phyloP scores from a whole-genome alignment of 768 basidiomycete species.

The Nidula microcarpa region DNA sequence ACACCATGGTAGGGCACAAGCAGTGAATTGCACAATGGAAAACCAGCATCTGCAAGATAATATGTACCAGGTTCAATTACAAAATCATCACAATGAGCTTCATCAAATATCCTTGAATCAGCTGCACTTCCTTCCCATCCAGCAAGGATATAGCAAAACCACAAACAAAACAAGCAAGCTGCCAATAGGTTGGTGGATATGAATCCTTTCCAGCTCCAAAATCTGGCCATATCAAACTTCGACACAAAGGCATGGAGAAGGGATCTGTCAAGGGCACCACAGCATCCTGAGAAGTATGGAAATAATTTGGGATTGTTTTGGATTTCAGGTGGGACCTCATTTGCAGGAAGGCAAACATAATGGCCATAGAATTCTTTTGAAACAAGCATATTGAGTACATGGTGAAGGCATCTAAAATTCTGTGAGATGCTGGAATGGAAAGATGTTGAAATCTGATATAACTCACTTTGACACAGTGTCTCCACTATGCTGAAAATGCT shows the following conservation, averaged over 20 bases:
- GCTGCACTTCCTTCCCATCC: constrained; percentile 32
- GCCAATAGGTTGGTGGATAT: constrained; percentile 31
- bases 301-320: constrained; percentile 13
- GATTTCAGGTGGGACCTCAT: constrained; percentile 13
- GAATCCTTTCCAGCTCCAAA: constrained; percentile 12
- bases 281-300: constrained; percentile 19
- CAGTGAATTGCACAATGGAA: constrained; percentile 15
- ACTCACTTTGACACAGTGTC: constrained; percentile 31
- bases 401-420: constrained; percentile 12
- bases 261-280: constrained; percentile 23
- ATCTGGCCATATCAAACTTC: constrained; percentile 2
- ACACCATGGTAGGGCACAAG: constrained; percentile 26
- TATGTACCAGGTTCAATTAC: constrained; percentile 19
- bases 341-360: constrained; percentile 11
- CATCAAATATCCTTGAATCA: constrained; percentile 21
- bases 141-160: constrained; percentile 24
- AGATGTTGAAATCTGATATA: not conserved
- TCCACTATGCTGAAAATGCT: constrained; percentile 31
- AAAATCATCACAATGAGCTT: constrained; percentile 18
- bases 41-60: constrained; percentile 27
- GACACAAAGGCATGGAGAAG: constrained; percentile 10
- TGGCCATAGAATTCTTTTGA: constrained; percentile 7
- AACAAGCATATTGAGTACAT: constrained; percentile 12
- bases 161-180: constrained; percentile 21
- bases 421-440: not conserved